Percentiles rank a stretch among this genome's conserved stretches.
These are phyloP conservation scores for Eucalyptus tenuipes DNA, from an alignment of 345 rosid genomes.

Conservation along the genomic window DNA sequence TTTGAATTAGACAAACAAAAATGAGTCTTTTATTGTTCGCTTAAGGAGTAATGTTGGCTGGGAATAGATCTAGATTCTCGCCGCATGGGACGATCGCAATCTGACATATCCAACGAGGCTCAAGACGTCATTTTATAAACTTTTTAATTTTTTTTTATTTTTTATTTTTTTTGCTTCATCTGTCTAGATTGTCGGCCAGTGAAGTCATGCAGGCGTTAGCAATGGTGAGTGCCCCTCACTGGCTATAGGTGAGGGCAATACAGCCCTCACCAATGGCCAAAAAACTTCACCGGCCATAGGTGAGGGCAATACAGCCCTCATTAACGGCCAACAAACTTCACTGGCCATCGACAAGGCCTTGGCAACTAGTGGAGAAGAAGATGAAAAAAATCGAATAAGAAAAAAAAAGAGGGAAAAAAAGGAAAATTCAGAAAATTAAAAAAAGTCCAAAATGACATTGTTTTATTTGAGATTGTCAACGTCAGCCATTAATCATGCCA, in stretches of 20 bases:
- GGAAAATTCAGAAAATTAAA: not conserved
- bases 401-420: not conserved
- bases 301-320: not conserved
- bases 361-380: not conserved
- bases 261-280: not conserved
- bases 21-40: constrained; percentile 39
- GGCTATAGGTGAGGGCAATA: not conserved
- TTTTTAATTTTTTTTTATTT: not conserved
- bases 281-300: not conserved
- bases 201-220: rapidly evolving
- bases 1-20: constrained; percentile 50
- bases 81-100: constrained; percentile 34
- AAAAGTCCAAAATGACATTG: not conserved
- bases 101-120: not conserved
- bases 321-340: not conserved
- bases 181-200: rapidly evolving
- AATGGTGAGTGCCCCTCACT: not conserved
- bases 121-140: not conserved
- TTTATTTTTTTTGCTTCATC: not conserved
- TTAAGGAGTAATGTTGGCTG: constrained; percentile 33
- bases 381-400: not conserved
- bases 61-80: constrained; percentile 39
- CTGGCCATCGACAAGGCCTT: not conserved
- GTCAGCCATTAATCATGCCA: rapidly evolving
- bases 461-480: not conserved